Evolutionary conservation across 495 filamentous ascomycete genomes (phyloP).

Genomic region (Parathielavia appendiculata): DNA sequence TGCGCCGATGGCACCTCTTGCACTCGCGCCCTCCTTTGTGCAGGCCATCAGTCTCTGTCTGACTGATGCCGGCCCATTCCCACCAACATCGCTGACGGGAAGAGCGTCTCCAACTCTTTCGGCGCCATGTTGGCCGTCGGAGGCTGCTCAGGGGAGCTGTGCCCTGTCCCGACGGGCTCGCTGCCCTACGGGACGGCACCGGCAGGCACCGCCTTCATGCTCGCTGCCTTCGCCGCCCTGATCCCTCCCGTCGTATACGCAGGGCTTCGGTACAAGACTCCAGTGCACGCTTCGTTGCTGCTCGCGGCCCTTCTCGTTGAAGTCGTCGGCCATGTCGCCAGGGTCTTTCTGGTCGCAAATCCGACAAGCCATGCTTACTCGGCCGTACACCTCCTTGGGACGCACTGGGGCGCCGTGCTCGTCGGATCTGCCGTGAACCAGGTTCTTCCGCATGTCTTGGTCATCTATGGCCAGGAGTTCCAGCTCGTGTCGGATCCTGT

Average conservation of each 20-base stretch:
- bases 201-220: constrained; percentile 34
- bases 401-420: constrained; percentile 36
- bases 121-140: constrained; percentile 9
- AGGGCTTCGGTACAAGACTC: constrained; percentile 36
- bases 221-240: constrained; percentile 38
- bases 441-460: constrained; percentile 36
- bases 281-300: constrained; percentile 30
- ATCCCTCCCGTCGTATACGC: constrained; percentile 34
- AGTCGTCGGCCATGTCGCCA: constrained; percentile 38
- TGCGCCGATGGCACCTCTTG: neutral
- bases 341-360: constrained; percentile 32
- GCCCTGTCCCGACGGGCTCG: constrained; percentile 24
- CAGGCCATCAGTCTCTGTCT: neutral
- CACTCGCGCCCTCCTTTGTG: neutral
- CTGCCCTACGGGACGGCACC: constrained; percentile 28
- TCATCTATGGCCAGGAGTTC: constrained; percentile 38
- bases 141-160: constrained; percentile 19
- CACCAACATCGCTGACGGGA: neutral
- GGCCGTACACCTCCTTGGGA: constrained; percentile 38
- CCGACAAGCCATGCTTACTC: constrained; percentile 27
- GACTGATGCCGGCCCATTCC: constrained; percentile 5
- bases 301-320: constrained; percentile 35
- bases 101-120: constrained; percentile 1
- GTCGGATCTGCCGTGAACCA: constrained; percentile 35
- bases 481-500: constrained; percentile 27